A percentile compares a stretch with the other conserved stretches of the same genome.
These are phyloP conservation scores for Inga leiocalycina DNA, from an alignment of 306 rosid species.

Conservation along the genomic window DNA sequence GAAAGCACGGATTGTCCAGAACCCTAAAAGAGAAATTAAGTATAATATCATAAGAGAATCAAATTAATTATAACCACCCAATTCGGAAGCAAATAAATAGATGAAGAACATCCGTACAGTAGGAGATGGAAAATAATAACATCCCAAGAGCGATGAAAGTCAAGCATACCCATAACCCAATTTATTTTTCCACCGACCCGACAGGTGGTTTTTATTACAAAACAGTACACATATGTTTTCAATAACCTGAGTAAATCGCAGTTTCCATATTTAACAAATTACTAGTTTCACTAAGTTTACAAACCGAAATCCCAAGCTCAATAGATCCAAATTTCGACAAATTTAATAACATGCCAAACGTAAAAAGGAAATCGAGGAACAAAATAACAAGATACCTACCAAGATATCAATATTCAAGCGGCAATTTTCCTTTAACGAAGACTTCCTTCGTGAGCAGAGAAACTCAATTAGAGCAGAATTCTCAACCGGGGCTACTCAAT, in stretches of 20 bases:
- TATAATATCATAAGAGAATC: conserved; percentile 11
- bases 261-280: background rate
- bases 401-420: conserved; percentile 14
- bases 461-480: conserved; percentile 32
- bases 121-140: background rate
- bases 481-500: conserved; percentile 35
- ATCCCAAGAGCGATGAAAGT: conserved; percentile 25
- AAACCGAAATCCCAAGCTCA: conserved; percentile 23
- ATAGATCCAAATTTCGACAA: conserved; percentile 23
- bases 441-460: conserved; percentile 31
- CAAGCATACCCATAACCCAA: conserved; percentile 22
- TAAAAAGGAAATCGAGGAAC: background rate
- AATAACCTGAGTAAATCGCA: conserved; percentile 18
- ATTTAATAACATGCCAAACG: conserved; percentile 21
- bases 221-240: conserved; percentile 27
- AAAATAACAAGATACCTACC: conserved; percentile 49
- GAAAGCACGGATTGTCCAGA: conserved; percentile 37
- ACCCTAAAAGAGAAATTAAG: conserved; percentile 34
- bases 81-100: conserved; percentile 34
- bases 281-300: conserved; percentile 1
- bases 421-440: conserved; percentile 23
- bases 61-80: conserved; percentile 40
- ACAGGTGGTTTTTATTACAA: conserved; percentile 23
- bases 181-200: conserved; percentile 43
- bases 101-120: conserved; percentile 18